Evolutionary conservation across 2,329 filamentous ascomycete genomes (phyloP), one percentile per base, ranked within the genome.

Genomic region (Cadophora gregata): DNA sequence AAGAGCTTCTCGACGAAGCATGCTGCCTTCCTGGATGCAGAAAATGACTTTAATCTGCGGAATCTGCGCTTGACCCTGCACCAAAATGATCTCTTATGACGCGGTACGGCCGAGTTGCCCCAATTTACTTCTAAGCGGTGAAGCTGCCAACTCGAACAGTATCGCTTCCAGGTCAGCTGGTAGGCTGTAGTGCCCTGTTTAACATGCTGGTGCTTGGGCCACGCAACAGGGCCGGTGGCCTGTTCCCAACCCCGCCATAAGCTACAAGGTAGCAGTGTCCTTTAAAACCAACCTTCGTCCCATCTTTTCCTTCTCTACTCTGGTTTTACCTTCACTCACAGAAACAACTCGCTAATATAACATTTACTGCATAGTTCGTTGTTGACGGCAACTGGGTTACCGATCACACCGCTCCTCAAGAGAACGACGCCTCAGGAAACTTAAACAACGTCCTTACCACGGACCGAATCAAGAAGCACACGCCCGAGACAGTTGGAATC

Each of bases 341-440:
- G 38, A 55, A 14, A 29, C 38, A 56, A 38, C 42, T 27, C 24
- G 42, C 67, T 69, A 53, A 64, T 48, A 42, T 19, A 21, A 36
- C 42, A 67, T 64, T 50, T 33, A 51, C 47, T 61, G 3, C 48
- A 59, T 63, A 97, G 95, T 99, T 97, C 79, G 92, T 99, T 75
- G 95, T 97, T 72, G 93, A 99, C 85, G 93, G 92, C 73, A 87
- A 86, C 74, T 99, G 96, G 96, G 89, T 88, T 60, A 91, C 89
- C 78, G 94, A 97, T 80, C 88, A 90, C 74, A 88, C 88, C 67
- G 91, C 90, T 50, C 91, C 92, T 67, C 90, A 91, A 80, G 94
- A 97, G 81, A 87, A 88, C 76, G 95, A 97, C 83, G 85, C 86
- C 71, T 84, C 89, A 75, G 91, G 92, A 75, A 97, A 95, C 85